phyloP scores from a whole-genome alignment of 805 yeast species.

The Wickerhamomyces bovis region DNA sequence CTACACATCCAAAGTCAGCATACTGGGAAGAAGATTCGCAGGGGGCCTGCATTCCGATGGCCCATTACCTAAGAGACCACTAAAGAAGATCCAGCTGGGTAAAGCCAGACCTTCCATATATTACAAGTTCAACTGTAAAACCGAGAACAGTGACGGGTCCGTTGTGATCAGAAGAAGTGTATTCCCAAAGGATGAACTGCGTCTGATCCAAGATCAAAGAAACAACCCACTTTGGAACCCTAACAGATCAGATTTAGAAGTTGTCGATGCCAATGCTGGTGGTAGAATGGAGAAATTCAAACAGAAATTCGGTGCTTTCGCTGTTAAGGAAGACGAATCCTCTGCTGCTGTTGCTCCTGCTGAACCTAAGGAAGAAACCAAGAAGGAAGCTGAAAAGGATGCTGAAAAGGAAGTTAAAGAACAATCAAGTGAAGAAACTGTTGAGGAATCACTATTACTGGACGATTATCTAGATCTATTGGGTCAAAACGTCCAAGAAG shows the following conservation, averaged over 20 bases:
- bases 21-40: slow-evolving; percentile 8
- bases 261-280: slow-evolving; percentile 75
- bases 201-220: slow-evolving; percentile 86
- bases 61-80: slow-evolving; percentile 45
- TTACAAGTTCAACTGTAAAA: slow-evolving; percentile 79
- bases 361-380: slow-evolving; percentile 1
- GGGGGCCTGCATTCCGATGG: slow-evolving; percentile 13
- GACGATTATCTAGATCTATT: slow-evolving; percentile 56
- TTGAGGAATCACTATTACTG: slow-evolving; percentile 12
- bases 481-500: slow-evolving; percentile 50
- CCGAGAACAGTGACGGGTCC: slow-evolving; percentile 94
- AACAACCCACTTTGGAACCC: slow-evolving; percentile 87
- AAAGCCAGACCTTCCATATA: slow-evolving; percentile 92
- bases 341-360: not conserved
- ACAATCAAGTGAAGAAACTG: slow-evolving; percentile 3
- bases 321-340: slow-evolving; percentile 29
- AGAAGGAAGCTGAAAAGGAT: slow-evolving; percentile 3
- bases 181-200: slow-evolving; percentile 79
- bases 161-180: slow-evolving; percentile 79
- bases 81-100: slow-evolving; percentile 66
- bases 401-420: slow-evolving; percentile 5
- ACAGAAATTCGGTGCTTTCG: slow-evolving; percentile 53
- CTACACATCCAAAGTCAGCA: not conserved
- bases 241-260: slow-evolving; percentile 66
- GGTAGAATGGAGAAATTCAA: slow-evolving; percentile 76